A percentile compares a stretch with the other conserved stretches of the same genome.
These are phyloP conservation scores for Eimeria necatrix DNA, from an alignment of 169 alveolate species.

Conservation along the genomic window DNA sequence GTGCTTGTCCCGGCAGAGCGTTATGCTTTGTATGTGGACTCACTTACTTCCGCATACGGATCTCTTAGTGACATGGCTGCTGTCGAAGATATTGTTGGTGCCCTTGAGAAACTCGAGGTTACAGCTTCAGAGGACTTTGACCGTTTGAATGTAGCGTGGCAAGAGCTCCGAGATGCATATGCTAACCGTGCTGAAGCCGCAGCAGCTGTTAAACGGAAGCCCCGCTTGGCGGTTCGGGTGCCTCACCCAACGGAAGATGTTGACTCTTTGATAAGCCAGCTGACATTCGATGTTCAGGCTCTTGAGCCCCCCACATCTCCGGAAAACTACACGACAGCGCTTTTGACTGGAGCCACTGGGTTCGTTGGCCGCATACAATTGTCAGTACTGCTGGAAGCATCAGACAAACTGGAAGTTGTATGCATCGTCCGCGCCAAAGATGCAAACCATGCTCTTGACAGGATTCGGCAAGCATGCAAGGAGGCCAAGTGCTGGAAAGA, in stretches of 20 bases:
- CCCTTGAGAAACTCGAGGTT: constrained; percentile 83
- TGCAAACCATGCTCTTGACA: constrained; percentile 82
- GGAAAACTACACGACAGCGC: constrained; percentile 78
- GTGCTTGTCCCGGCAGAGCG: constrained; percentile 85
- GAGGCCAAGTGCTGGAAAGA: constrained; percentile 87
- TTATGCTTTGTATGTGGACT: constrained; percentile 83
- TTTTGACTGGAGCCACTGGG: constrained; percentile 87
- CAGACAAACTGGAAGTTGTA: constrained; percentile 75
- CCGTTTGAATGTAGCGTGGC: constrained; percentile 85
- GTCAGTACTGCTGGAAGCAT: constrained; percentile 78
- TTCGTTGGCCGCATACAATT: constrained; percentile 87
- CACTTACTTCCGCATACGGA: constrained; percentile 81
- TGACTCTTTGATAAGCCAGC: constrained; percentile 40
- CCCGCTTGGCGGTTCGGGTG: constrained; percentile 51
- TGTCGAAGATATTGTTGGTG: constrained; percentile 84
- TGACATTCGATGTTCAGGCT: constrained; percentile 81
- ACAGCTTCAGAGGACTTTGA: constrained; percentile 83
- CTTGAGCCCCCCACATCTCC: constrained; percentile 82
- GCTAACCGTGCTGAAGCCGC: constrained; percentile 70
- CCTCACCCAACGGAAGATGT: constrained; percentile 85
- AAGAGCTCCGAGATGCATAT: constrained; percentile 80
- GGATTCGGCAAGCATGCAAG: constrained; percentile 84
- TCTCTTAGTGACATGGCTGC: constrained; percentile 79
- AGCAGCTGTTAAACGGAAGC: constrained; percentile 12
- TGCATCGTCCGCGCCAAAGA: constrained; percentile 86